A percentile compares a stretch with the other conserved stretches of the same genome.
Evolutionary conservation across 352 stramenopile genomes (phyloP).

Genomic region (Nothophytophthora sp.): DNA sequence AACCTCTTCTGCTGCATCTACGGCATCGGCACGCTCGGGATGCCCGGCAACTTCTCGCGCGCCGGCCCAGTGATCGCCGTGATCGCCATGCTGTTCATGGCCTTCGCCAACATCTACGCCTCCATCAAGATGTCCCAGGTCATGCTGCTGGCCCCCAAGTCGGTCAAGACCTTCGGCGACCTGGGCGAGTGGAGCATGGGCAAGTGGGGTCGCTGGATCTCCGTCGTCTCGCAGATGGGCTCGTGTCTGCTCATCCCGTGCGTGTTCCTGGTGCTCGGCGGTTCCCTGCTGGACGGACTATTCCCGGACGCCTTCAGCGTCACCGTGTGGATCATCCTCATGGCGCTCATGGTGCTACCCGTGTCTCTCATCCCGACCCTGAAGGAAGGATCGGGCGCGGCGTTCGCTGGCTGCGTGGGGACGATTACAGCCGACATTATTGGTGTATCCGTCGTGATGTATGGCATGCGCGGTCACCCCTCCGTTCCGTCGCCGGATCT

Average conservation of each 20-base stretch:
- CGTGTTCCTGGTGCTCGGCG: slow-evolving; percentile 22
- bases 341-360: slow-evolving; percentile 15
- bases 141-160: slow-evolving; percentile 36
- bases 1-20: slow-evolving; percentile 53
- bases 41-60: slow-evolving; percentile 54
- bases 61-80: slow-evolving; percentile 32
- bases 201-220: slow-evolving; percentile 12
- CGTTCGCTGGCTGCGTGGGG: slow-evolving; percentile 19
- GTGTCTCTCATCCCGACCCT: slow-evolving; percentile 26
- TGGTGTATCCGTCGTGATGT: slow-evolving; percentile 8
- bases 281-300: slow-evolving; percentile 15
- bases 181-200: slow-evolving; percentile 11
- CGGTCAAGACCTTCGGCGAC: slow-evolving; percentile 41
- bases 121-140: slow-evolving; percentile 36
- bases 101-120: slow-evolving; percentile 46
- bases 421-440: slow-evolving; percentile 20
- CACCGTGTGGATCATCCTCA: slow-evolving; percentile 27
- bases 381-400: slow-evolving; percentile 24
- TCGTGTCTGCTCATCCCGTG: slow-evolving; percentile 12
- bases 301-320: slow-evolving; percentile 20
- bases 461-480: slow-evolving; percentile 21
- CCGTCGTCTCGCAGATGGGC: slow-evolving; percentile 10
- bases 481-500: slow-evolving; percentile 16
- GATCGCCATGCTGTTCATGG: slow-evolving; percentile 46
- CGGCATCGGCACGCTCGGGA: slow-evolving; percentile 53